These are phyloP conservation scores for Verticillium dahliae DNA, from an alignment of 2,329 filamentous ascomycete genomes.

Conservation along the genomic window DNA sequence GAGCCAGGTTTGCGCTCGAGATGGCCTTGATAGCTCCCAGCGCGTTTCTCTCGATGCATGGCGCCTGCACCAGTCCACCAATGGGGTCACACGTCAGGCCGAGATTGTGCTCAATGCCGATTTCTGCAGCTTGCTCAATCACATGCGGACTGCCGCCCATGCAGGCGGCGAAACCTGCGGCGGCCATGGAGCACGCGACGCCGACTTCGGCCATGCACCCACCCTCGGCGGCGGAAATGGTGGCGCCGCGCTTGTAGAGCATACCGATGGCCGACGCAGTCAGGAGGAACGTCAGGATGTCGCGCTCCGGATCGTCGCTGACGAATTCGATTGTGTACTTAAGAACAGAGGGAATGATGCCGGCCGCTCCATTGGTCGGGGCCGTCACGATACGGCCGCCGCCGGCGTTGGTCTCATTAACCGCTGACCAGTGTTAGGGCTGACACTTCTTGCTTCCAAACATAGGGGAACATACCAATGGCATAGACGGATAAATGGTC, in stretches of 20 bases:
- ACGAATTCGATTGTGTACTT: slow-evolving; percentile 44
- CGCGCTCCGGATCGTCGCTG: slow-evolving; percentile 41
- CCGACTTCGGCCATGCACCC: slow-evolving; percentile 49
- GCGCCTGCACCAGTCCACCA: slow-evolving; percentile 42
- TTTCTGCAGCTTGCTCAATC: slow-evolving; percentile 44
- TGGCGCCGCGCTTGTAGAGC: slow-evolving; percentile 46
- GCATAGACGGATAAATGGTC: slow-evolving; percentile 44
- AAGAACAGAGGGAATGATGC: slow-evolving; percentile 43
- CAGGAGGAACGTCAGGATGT: slow-evolving; percentile 40
- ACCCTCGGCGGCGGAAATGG: slow-evolving; percentile 43
- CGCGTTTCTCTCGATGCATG: slow-evolving; percentile 45
- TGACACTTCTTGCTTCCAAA: not conserved
- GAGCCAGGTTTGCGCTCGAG: slow-evolving; percentile 40
- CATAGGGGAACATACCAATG: slow-evolving; percentile 21
- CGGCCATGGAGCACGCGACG: slow-evolving; percentile 45
- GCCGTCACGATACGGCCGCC: slow-evolving; percentile 45
- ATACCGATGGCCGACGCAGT: slow-evolving; percentile 44
- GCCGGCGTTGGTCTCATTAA: slow-evolving; percentile 46
- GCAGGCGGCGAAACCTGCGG: slow-evolving; percentile 42
- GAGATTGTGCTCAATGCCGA: slow-evolving; percentile 46
- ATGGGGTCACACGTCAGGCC: slow-evolving; percentile 45
- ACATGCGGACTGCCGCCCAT: slow-evolving; percentile 44
- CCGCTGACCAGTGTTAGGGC: slow-evolving; percentile 15
- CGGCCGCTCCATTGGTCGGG: slow-evolving; percentile 43
- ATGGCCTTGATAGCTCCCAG: slow-evolving; percentile 45